Percentiles rank a stretch among this genome's conserved stretches.
Evolutionary conservation across 2,329 filamentous ascomycete species (phyloP).

Genomic region (Phoma sp.): DNA sequence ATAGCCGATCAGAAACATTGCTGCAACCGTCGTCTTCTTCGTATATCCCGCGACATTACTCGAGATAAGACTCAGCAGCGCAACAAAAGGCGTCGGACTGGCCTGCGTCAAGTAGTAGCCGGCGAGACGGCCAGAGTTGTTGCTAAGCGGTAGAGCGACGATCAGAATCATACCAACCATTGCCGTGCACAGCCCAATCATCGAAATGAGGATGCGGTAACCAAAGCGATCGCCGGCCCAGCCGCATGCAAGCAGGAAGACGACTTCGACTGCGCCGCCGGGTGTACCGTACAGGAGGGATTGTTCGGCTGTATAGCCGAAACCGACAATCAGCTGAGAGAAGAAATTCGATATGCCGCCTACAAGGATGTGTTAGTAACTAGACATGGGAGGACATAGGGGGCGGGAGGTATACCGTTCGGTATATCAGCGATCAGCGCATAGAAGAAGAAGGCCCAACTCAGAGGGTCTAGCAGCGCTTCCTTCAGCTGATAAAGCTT

Average conservation of each 20-base stretch:
- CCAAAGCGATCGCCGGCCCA: slow-evolving; percentile 63
- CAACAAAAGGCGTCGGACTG: slow-evolving; percentile 67
- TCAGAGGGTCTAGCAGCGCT: slow-evolving; percentile 63
- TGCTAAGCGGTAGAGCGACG: slow-evolving; percentile 64
- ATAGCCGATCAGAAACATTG: slow-evolving; percentile 55
- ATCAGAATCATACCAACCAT: slow-evolving; percentile 71
- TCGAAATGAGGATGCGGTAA: slow-evolving; percentile 64
- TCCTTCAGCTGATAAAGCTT: slow-evolving; percentile 70
- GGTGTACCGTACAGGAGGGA: slow-evolving; percentile 70
- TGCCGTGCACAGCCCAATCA: slow-evolving; percentile 58
- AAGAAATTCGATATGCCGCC: slow-evolving; percentile 67
- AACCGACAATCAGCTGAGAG: slow-evolving; percentile 65
- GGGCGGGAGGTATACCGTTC: slow-evolving; percentile 51
- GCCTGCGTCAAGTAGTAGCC: slow-evolving; percentile 71
- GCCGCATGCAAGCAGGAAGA: slow-evolving; percentile 62
- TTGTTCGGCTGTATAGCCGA: slow-evolving; percentile 69
- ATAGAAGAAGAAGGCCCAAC: slow-evolving; percentile 66
- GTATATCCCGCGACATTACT: slow-evolving; percentile 67
- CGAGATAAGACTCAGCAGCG: slow-evolving; percentile 66
- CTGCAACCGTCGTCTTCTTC: slow-evolving; percentile 65
- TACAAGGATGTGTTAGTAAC: slow-evolving; percentile 16
- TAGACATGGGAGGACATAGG: background rate
- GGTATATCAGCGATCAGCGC: slow-evolving; percentile 64
- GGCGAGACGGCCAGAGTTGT: slow-evolving; percentile 64
- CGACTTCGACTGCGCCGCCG: slow-evolving; percentile 69